These are phyloP conservation scores for Russula abietina DNA, from an alignment of 768 basidiomycete genomes.

Conservation along the genomic window DNA sequence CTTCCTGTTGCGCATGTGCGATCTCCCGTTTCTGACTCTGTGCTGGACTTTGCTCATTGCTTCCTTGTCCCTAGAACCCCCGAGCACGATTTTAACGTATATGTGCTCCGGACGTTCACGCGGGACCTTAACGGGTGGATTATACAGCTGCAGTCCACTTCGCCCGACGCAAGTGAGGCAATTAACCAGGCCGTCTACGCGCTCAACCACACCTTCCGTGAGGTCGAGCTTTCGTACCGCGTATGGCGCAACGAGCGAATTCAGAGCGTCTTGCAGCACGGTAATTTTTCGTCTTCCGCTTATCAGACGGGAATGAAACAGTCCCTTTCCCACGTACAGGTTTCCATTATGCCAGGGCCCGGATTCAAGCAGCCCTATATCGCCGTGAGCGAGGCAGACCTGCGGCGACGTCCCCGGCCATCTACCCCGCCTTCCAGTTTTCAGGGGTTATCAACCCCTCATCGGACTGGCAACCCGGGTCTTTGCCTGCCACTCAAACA, in stretches of 20 bases:
- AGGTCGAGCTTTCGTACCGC: constrained; percentile 1
- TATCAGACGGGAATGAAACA: background rate
- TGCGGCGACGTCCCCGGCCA: background rate
- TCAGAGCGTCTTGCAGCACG: too few relatives aligned
- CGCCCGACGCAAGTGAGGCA: background rate
- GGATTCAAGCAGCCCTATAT: background rate
- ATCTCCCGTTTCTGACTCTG: background rate
- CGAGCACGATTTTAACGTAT: background rate
- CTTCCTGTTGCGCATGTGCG: constrained; percentile 1
- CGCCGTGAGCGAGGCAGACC: background rate
- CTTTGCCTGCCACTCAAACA: background rate
- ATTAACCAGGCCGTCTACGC: background rate
- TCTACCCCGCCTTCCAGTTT: background rate
- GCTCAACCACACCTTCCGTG: background rate
- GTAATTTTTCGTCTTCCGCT: background rate
- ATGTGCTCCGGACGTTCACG: constrained; percentile 4
- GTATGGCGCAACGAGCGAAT: constrained; percentile 8
- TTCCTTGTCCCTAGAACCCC: background rate
- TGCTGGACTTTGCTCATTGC: background rate
- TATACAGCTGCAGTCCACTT: background rate
- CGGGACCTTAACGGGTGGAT: background rate
- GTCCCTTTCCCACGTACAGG: background rate
- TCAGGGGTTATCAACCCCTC: background rate
- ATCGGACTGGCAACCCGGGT: background rate
- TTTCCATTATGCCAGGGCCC: background rate